Conservation (phyloP, 108 stramenopile genomes). For the Pseudonitzschia multiseries region DNA sequence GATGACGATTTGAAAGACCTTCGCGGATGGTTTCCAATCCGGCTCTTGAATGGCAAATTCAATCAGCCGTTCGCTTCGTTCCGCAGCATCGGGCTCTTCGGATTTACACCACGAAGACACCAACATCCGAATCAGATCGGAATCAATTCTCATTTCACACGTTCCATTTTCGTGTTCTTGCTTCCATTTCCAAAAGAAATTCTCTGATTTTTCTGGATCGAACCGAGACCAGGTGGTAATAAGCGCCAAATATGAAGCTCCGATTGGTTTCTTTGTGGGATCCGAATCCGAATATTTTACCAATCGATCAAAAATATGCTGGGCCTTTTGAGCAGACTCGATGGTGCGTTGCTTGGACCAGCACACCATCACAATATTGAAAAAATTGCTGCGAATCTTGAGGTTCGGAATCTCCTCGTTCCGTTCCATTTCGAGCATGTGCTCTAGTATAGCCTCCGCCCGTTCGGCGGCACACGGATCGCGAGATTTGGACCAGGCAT, state of each 20-base stretch:
- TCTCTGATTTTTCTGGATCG: constrained; percentile 32
- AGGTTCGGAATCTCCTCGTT: constrained; percentile 27
- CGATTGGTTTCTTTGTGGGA: constrained; percentile 20
- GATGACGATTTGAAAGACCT: constrained; percentile 30
- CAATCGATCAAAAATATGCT: constrained; percentile 32
- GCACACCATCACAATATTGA: constrained; percentile 44
- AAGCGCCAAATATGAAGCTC: constrained; percentile 31
- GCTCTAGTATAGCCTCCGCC: constrained; percentile 25
- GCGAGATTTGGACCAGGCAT: constrained; percentile 44
- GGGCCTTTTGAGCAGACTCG: constrained; percentile 28
- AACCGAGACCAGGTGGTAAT: constrained; percentile 20
- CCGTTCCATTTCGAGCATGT: constrained; percentile 33
- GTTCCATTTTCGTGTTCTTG: constrained; percentile 25
- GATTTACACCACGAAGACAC: constrained; percentile 31
- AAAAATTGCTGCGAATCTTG: constrained; percentile 20
- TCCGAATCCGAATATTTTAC: constrained; percentile 13
- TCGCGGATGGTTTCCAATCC: constrained; percentile 7
- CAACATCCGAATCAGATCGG: constrained; percentile 15
- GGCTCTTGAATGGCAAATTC: constrained; percentile 20
- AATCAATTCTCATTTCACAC: constrained; percentile 33
- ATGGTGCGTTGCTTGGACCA: constrained; percentile 22
- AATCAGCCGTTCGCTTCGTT: constrained; percentile 30
- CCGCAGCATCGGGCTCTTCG: constrained; percentile 20
- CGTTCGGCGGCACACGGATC: constrained; percentile 38
- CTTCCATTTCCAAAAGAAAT: constrained; percentile 34